Evolutionary conservation across 2,329 filamentous ascomycete species (phyloP), one percentile per base, ranked within the genome.

Genomic region (Colletotrichum tanaceti): DNA sequence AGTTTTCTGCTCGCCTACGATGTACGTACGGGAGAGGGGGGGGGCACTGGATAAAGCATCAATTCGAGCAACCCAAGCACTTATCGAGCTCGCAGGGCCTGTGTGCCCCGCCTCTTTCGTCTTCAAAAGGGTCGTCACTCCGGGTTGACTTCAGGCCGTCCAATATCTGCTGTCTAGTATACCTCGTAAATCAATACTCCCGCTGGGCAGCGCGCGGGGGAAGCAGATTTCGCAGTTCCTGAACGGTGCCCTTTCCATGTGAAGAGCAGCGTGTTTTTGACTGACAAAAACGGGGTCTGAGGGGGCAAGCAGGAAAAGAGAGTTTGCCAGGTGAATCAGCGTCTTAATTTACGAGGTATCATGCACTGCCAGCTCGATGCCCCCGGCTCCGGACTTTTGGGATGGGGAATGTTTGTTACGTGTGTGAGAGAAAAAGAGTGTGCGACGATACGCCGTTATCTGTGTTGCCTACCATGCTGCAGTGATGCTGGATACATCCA

Each of bases 251-350:
- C 62, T 68, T 58, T 64, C 65, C 65, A 65, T 68, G 62, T 65
- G 65, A 68, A 68, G 55, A 61, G 50, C 58, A 24, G 52, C 20
- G 49, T 68, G 55, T 65, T 59, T 65, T 50, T 46, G 62, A 60
- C 62, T 57, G 61, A 68, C 61, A 68, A 61, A 68, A 65, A 65
- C 55, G 65, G 65, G 7, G 44, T 61, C 50, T 68, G 65, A n/a
- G 65, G 61, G 22, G 44, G 55, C 28, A 65, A 18, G 55, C 50
- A 44, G 44, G 28, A 16, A 57, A 65, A 61, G 41, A 68, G 39
- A 68, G 62, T 68, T 68, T 68, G 62, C 65, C 35, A 38, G 62
- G 43, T 68, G 62, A 68, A 68, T 68, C 65, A 65, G 62, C 55
- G 65, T 50, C 49, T 44, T 38, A 62, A 68, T 62, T 65, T 65